Evolutionary conservation across 225 moss, liverwort and hornwort species (phyloP), one percentile per base, ranked within the genome.

Genomic region (Physcomitrellopsis africana): DNA sequence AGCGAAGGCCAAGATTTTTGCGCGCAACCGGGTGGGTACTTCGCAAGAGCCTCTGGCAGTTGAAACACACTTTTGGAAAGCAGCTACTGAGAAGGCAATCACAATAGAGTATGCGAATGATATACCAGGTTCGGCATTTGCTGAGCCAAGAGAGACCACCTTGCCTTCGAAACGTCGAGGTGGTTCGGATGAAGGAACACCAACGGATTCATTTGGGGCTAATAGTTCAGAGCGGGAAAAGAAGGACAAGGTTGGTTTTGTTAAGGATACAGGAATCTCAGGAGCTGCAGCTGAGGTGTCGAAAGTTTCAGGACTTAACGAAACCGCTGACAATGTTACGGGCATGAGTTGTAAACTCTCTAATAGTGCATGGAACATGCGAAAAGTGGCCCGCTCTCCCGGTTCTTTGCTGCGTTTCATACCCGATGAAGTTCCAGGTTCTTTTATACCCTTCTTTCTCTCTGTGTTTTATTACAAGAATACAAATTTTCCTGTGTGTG

Each of bases 31-130:
- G 73, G 79, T 96, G 10, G 96, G 93, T 16, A 81, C 86, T n/a
- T 68, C 77, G 10, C 94, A 86, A 60, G 86, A 82, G 8, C 65
- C 90, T 18, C 63, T 83, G 18, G 77, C 84, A 0, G 85, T 94
- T 5, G 94, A 94, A 82, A 76, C 86, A 18, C 86, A 92, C 13
- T 96, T 96, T 54, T 96, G 96, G 96, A 92, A 86, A 84, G 87
- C 96, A 58, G 75, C 93, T 17, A 68, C 86, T 63, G 96, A 96
- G 59, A 96, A 91, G 75, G 93, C 94, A 3, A 96, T 92, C 63
- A 85, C 96, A 2, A 85, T 96, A 1, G 96, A 96, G 68, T 96
- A 96, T 19, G 96, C 96, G 15, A 96, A 96, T 79, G 96, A 96
- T 55, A 93, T 96, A 11, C 96, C 96, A 16, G 96, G 93, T 11